Base-by-base conservation (phyloP, 495 filamentous ascomycete genomes). In the Penicillium daleae region DNA sequence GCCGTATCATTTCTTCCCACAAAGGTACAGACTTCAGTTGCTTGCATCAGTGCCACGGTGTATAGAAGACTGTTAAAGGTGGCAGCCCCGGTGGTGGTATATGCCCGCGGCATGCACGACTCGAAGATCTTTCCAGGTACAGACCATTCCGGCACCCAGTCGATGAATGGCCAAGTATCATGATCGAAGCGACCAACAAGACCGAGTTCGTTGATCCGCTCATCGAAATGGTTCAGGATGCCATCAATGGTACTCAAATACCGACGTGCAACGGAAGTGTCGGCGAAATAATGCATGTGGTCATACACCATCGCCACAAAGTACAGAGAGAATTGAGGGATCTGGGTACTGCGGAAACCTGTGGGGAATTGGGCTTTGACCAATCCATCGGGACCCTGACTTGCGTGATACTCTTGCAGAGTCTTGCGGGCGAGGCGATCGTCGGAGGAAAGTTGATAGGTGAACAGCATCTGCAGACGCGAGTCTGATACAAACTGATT, bases 401-500 rank as follows among this genome's bases (percentile, higher is more conserved):
- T 67, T 21, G 72, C 66, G 39, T 67, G 57, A 53, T 69, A 74
- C 54, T 74, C 69, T 39, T 66, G 56, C n/a, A 70, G 24, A 2
- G 57, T 59, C 49, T 72, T 72, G 6, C 67, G 40, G 8, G 72
- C 72, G 10, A 74, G 64, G 21, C 66, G 64, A 42, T 72, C 72
- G 50, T 74, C 72, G 2, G 42, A 50, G 0, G 70, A 68, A 10
- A 74, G 51, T 24, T 71, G 65, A 50, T 71, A 74, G 31, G 56
- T 65, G 61, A 71, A 74, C 1, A 71, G 69, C 53, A 69, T 66
- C 17, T 71, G 68, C 0, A 69, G 62, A 6, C 70, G 66, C 2
- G 64, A 57, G 59, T 74, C 70, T 24, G 66, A 62, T 6, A 61
- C 65, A 49, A 71, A 74, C 24, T 74, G 72, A 39, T 68, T 71